Conservation (phyloP, 1,139 yeast genomes). For the Taphrina pruni region DNA sequence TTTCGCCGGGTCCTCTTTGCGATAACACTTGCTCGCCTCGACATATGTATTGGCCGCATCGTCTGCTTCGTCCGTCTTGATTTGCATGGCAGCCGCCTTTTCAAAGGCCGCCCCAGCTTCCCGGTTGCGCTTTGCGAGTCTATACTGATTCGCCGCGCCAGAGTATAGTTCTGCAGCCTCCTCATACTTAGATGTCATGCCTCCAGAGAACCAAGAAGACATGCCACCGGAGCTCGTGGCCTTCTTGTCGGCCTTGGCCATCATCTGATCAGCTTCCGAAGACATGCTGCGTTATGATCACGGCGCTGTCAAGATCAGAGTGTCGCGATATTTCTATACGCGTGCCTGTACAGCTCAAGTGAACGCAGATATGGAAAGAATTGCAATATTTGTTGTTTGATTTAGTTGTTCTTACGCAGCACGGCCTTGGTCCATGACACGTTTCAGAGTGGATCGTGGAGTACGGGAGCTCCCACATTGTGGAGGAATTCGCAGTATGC, state of each 20-base stretch:
- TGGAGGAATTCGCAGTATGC: too few relatives aligned
- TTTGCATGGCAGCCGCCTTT: conserved; percentile 81
- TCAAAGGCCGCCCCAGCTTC: conserved; percentile 84
- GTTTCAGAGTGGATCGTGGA: conserved; percentile 16
- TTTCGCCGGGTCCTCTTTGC: conserved; percentile 65
- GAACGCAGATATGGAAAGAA: too few relatives aligned
- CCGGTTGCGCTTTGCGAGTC: conserved; percentile 69
- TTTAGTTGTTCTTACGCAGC: not conserved
- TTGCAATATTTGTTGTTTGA: too few relatives aligned
- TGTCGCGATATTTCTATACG: too few relatives aligned
- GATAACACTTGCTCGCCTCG: conserved; percentile 89
- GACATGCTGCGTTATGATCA: conserved; percentile 16
- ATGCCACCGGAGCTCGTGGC: conserved; percentile 77
- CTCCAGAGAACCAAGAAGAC: conserved; percentile 69
- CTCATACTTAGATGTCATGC: conserved; percentile 72
- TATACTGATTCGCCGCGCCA: conserved; percentile 88
- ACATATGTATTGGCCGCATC: conserved; percentile 90
- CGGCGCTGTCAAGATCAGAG: too few relatives aligned
- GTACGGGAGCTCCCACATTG: conserved; percentile 1
- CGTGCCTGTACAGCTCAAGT: not conserved
- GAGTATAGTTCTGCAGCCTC: conserved; percentile 90
- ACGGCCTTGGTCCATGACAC: conserved; percentile 9
- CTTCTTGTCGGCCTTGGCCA: conserved; percentile 66
- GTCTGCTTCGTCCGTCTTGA: conserved; percentile 76
- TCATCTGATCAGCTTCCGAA: conserved; percentile 36